phyloP scores from a whole-genome alignment of 345 rosid species.

The Gynandropsis gynandra region DNA sequence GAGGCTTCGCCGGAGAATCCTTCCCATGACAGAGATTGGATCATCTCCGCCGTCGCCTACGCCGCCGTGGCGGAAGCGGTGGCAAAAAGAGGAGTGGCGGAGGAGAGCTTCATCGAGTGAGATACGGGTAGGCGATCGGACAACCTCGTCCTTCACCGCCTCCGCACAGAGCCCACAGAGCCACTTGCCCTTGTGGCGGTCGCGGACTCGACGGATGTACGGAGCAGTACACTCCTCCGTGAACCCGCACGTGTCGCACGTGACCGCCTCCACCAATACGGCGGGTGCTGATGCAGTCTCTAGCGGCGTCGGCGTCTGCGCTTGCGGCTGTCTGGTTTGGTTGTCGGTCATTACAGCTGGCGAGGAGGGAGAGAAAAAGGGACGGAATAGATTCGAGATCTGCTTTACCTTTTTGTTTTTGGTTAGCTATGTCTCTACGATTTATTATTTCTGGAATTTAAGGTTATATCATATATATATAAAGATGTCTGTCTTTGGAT shows the following conservation, averaged over 20 bases:
- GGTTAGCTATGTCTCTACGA: too few species aligned
- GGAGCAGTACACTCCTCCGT: conserved; percentile 59
- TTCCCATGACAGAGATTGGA: conserved; percentile 57
- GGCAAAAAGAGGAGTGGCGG: conserved; percentile 51
- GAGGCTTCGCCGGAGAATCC: conserved; percentile 50
- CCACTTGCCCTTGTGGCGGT: conserved; percentile 54
- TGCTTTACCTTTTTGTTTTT: too few species aligned
- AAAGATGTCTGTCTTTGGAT: too few species aligned
- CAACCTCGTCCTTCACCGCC: conserved; percentile 55
- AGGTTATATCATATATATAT: too few species aligned
- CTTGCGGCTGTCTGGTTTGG: too few species aligned
- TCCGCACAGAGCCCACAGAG: conserved; percentile 73
- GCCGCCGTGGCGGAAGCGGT: conserved; percentile 34
- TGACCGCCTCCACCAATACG: conserved; percentile 40
- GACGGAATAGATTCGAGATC: too few species aligned
- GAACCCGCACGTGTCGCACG: conserved; percentile 68
- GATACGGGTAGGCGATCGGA: conserved; percentile 32
- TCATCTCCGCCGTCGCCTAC: conserved; percentile 47
- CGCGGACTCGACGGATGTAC: conserved; percentile 48
- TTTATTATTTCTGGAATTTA: too few species aligned
- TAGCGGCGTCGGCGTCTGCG: too few species aligned
- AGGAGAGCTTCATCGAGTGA: conserved; percentile 48
- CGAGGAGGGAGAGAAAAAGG: too few species aligned
- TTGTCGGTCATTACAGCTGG: too few species aligned
- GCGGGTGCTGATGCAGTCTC: too few species aligned